A percentile compares a stretch with the other conserved stretches of the same genome.
Evolutionary conservation across 164 flowering plant genomes (phyloP).

Genomic region (Sedum album): DNA sequence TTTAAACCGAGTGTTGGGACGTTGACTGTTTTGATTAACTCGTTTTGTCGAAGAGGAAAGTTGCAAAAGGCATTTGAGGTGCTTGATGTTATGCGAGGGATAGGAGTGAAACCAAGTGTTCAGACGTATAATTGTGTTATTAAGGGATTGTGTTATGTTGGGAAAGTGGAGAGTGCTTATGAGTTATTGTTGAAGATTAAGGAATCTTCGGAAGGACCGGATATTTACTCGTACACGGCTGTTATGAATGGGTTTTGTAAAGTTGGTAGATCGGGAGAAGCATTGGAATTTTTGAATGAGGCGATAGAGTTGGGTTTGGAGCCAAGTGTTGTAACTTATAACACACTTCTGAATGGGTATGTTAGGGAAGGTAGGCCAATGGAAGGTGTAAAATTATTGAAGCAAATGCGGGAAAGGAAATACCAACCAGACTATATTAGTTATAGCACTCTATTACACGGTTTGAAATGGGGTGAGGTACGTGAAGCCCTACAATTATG

Average conservation of each 20-base stretch:
- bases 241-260: conserved; percentile 87
- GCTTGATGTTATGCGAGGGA: conserved; percentile 42
- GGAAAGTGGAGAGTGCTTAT: conserved; percentile 67
- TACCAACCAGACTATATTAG: conserved; percentile 61
- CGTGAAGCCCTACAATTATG: conserved; percentile 34
- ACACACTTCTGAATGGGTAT: conserved; percentile 71
- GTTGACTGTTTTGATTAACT: conserved; percentile 41
- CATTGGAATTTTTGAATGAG: conserved; percentile 60
- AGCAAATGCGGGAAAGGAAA: conserved; percentile 42
- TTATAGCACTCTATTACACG: conserved; percentile 65
- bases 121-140: conserved; percentile 65
- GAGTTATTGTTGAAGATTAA: conserved; percentile 45
- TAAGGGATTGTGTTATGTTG: conserved; percentile 81
- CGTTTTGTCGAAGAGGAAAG: conserved; percentile 50
- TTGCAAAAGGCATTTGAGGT: conserved; percentile 49
- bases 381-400: conserved; percentile 48
- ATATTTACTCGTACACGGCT: conserved; percentile 54
- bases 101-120: conserved; percentile 45
- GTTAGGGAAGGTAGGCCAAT: conserved; percentile 66
- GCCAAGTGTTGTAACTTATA: conserved; percentile 58
- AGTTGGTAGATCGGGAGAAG: conserved; percentile 75
- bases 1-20: conserved; percentile 42
- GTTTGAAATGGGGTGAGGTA: conserved; percentile 58
- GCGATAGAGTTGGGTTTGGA: conserved; percentile 45
- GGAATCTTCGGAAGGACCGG: conserved; percentile 34